Evolutionary conservation across 1,284 basidiomycete species (phyloP).

Genomic region (Cutaneotrichosporon sp.): DNA sequence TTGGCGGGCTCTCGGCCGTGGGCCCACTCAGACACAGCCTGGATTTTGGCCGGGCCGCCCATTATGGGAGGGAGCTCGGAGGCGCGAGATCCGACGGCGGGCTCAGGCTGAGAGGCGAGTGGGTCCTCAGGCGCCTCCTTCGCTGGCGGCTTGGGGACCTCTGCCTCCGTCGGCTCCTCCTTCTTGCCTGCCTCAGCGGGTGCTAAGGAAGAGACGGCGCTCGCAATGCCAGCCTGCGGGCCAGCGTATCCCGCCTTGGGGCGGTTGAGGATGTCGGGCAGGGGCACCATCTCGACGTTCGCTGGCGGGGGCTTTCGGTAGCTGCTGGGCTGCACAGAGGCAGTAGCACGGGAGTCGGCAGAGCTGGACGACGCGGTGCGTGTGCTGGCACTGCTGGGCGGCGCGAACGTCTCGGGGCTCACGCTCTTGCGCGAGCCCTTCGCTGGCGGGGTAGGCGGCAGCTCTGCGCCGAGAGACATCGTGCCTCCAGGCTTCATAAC

Average conservation of each 20-base stretch:
- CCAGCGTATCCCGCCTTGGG: neutral
- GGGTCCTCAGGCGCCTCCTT: neutral
- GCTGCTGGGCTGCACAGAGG: neutral
- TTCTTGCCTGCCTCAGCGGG: neutral
- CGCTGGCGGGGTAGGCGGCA: neutral
- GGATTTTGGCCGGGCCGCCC: neutral
- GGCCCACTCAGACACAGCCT: neutral
- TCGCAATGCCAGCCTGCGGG: neutral
- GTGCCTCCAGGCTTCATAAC: neutral
- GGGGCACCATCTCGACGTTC: neutral
- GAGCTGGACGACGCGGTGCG: neutral
- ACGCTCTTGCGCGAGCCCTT: neutral
- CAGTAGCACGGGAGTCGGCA: neutral
- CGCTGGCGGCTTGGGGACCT: neutral
- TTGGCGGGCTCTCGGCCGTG: neutral
- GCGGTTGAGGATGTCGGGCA: neutral
- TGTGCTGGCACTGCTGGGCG: neutral
- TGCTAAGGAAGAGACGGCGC: neutral
- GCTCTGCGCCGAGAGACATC: neutral
- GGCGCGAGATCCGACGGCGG: neutral
- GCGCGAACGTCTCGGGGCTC: neutral
- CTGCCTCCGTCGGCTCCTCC: neutral
- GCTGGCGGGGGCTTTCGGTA: neutral
- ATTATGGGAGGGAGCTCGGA: neutral
- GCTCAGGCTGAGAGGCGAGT: neutral